These are phyloP conservation scores for Graphiopsis chlorocephala DNA, from an alignment of 2,329 filamentous ascomycete genomes.

Conservation along the genomic window DNA sequence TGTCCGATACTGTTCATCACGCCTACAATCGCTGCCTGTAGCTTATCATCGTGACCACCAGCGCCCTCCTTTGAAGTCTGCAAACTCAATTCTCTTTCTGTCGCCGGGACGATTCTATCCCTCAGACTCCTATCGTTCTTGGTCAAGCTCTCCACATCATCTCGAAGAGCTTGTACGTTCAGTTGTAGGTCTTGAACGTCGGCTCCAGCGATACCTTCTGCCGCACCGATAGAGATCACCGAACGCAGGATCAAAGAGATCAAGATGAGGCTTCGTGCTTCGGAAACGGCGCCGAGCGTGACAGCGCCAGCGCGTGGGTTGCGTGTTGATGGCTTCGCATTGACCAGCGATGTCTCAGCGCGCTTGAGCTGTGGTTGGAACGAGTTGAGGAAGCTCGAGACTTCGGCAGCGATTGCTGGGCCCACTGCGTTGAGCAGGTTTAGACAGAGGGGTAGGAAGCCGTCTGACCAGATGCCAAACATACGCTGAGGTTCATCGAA, in stretches of 20 bases:
- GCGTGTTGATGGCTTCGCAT: conserved; percentile 40
- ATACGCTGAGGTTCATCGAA: conserved; percentile 74
- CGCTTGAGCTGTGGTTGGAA: conserved; percentile 76
- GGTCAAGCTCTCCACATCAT: conserved; percentile 78
- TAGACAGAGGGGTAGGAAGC: conserved; percentile 80
- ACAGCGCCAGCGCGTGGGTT: conserved; percentile 58
- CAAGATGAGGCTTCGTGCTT: conserved; percentile 75
- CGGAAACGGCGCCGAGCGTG: conserved; percentile 69
- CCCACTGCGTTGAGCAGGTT: conserved; percentile 84
- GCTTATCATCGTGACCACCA: not conserved
- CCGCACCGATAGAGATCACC: conserved; percentile 62
- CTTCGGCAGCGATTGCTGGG: conserved; percentile 75
- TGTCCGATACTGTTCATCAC: conserved; percentile 9
- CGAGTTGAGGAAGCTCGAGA: conserved; percentile 82
- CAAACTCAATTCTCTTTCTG: not conserved
- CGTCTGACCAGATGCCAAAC: conserved; percentile 86
- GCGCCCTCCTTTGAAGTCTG: not conserved
- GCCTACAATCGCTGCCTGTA: conserved; percentile 9
- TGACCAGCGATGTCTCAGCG: conserved; percentile 70
- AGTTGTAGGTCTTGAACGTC: conserved; percentile 73
- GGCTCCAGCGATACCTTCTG: conserved; percentile 54
- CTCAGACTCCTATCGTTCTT: conserved; percentile 63
- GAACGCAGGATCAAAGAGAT: conserved; percentile 69
- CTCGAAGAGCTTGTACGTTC: conserved; percentile 69
- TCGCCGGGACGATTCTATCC: conserved; percentile 65